Conservation (phyloP, 352 stramenopile genomes). For the Blastocystis sp. region DNA sequence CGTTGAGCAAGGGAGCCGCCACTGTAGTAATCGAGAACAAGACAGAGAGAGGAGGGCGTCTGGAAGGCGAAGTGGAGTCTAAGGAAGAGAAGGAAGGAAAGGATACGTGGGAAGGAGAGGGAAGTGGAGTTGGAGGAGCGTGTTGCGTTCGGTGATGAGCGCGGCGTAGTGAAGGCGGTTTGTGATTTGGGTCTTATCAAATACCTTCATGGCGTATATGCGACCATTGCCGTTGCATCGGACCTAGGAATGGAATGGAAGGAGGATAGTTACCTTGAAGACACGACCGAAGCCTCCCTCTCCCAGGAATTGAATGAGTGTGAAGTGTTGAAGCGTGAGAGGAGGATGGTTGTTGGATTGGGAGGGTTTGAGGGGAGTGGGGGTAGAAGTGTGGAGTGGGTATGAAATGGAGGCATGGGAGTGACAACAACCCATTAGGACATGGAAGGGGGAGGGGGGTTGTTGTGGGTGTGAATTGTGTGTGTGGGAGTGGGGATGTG, state of each 20-base stretch:
- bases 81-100: constrained; percentile 77
- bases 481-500: too few relatives aligned
- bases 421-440: background rate
- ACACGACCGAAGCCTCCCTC: constrained; percentile 82
- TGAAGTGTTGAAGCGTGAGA: constrained; percentile 77
- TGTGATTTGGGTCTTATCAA: constrained; percentile 84
- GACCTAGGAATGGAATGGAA: constrained; percentile 1
- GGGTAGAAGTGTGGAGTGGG: background rate
- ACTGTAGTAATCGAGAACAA: constrained; percentile 94
- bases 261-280: constrained; percentile 74
- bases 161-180: constrained; percentile 72
- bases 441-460: background rate
- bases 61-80: constrained; percentile 93
- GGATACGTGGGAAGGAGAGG: constrained; percentile 77
- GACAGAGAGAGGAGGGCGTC: constrained; percentile 89
- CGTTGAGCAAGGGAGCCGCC: constrained; percentile 92
- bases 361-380: background rate
- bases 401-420: background rate
- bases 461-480: too few relatives aligned
- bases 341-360: background rate
- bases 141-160: constrained; percentile 85
- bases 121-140: constrained; percentile 88
- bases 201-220: constrained; percentile 85
- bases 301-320: constrained; percentile 81
- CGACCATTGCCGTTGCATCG: constrained; percentile 77